These are phyloP conservation scores for Anisodus tanguticus DNA, from an alignment of 257 asterid genomes.

Conservation along the genomic window DNA sequence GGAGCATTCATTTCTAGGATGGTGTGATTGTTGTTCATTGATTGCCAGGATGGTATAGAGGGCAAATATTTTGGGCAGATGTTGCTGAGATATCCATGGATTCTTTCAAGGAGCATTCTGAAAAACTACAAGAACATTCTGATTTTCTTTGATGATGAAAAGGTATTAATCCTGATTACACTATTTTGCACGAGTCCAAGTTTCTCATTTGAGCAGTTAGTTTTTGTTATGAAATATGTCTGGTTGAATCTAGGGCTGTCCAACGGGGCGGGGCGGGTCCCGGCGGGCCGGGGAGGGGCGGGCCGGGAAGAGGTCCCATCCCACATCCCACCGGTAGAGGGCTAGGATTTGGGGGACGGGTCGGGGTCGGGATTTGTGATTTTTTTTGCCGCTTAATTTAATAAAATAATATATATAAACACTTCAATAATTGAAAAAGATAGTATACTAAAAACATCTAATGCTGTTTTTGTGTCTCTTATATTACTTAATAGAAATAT, in stretches of 20 bases:
- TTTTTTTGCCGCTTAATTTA: too few relatives aligned
- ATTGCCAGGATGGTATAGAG: slow-evolving; percentile 58
- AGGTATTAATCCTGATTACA: slow-evolving; percentile 50
- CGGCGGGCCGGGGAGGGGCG: too few relatives aligned
- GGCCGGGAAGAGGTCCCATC: too few relatives aligned
- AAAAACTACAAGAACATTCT: slow-evolving; percentile 65
- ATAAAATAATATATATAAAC: too few relatives aligned
- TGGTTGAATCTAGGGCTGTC: neutral
- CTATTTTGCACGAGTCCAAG: neutral
- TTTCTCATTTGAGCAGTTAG: slow-evolving; percentile 23
- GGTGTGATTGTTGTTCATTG: slow-evolving; percentile 29
- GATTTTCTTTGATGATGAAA: slow-evolving; percentile 62
- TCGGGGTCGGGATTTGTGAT: too few relatives aligned
- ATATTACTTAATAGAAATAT: too few relatives aligned
- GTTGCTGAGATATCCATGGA: slow-evolving; percentile 92
- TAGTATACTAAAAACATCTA: too few relatives aligned
- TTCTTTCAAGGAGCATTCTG: slow-evolving; percentile 71
- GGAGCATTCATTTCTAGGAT: slow-evolving; percentile 18
- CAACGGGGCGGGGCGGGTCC: too few relatives aligned
- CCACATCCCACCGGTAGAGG: too few relatives aligned
- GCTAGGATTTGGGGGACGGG: too few relatives aligned
- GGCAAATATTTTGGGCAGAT: slow-evolving; percentile 62
- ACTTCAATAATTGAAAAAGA: too few relatives aligned
- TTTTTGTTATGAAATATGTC: slow-evolving; percentile 17
- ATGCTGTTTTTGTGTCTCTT: too few relatives aligned